Percentiles rank a stretch among this genome's conserved stretches.
phyloP scores from a whole-genome alignment of 345 rosid genomes.

The Pelargonium nanum region DNA sequence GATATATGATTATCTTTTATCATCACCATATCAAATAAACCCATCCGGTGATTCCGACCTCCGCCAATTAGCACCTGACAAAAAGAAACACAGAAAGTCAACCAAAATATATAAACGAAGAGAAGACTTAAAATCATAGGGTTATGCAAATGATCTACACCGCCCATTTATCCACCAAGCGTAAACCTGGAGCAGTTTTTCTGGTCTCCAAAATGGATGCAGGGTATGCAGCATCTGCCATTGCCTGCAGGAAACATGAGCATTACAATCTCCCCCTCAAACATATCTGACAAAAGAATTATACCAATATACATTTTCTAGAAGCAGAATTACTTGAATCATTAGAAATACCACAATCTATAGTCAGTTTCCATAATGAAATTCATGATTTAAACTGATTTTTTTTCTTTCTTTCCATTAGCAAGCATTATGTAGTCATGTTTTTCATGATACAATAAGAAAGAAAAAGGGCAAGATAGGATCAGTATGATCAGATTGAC shows the following conservation, averaged over 20 bases:
- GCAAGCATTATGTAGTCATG: no score
- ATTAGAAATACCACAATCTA: no score
- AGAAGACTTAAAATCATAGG: slow-evolving; percentile 4
- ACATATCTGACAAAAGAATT: no score
- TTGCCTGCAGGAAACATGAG: slow-evolving; percentile 44
- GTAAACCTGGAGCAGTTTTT: slow-evolving; percentile 88
- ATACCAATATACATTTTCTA: no score
- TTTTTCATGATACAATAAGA: no score
- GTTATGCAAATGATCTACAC: slow-evolving; percentile 34
- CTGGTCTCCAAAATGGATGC: slow-evolving; percentile 85
- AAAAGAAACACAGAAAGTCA: slow-evolving; percentile 20
- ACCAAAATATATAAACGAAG: slow-evolving; percentile 10
- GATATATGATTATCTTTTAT: slow-evolving; percentile 96
- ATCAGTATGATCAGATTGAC: no score
- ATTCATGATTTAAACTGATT: no score
- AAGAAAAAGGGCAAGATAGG: no score
- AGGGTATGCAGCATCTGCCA: slow-evolving; percentile 90
- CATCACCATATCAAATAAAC: slow-evolving; percentile 96
- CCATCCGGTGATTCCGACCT: slow-evolving; percentile 89
- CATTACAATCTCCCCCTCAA: no score
- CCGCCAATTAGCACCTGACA: slow-evolving; percentile 88
- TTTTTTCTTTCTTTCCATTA: no score
- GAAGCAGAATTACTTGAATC: no score
- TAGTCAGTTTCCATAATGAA: no score
- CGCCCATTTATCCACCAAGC: slow-evolving; percentile 96